phyloP scores from a whole-genome alignment of 108 stramenopile species.

The Skeletonema tropicum region DNA sequence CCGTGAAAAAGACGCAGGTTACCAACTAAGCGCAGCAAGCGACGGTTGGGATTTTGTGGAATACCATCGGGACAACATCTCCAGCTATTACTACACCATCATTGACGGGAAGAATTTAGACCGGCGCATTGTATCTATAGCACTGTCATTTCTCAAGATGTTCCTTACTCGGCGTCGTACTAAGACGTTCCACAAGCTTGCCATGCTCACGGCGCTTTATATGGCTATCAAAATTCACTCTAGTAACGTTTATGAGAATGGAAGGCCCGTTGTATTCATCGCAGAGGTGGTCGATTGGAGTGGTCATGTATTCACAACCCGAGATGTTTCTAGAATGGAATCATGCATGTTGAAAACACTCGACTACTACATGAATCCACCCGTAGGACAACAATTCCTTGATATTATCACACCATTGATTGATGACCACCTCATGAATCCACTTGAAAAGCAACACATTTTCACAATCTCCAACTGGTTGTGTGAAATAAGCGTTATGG shows the following conservation, averaged over 20 bases:
- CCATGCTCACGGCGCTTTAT: not conserved
- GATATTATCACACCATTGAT: slow-evolving; percentile 11
- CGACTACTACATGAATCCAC: slow-evolving; percentile 21
- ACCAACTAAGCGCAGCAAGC: not conserved
- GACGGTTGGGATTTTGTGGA: not conserved
- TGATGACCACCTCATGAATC: not conserved
- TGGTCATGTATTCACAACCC: not conserved
- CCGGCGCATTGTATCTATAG: not conserved
- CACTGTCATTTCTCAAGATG: not conserved
- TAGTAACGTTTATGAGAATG: not conserved
- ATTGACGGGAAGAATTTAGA: not conserved
- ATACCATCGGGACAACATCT: not conserved
- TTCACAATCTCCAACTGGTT: slow-evolving; percentile 7
- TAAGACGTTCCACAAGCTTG: not conserved
- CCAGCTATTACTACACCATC: not conserved
- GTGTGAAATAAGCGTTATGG: slow-evolving; percentile 8
- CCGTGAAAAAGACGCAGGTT: not conserved
- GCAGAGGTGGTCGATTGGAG: not conserved
- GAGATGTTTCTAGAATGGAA: slow-evolving; percentile 12
- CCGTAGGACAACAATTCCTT: not conserved
- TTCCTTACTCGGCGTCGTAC: not conserved
- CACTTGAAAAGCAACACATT: not conserved
- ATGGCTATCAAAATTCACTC: not conserved
- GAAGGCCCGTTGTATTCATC: not conserved
- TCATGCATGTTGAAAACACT: not conserved